Evolutionary conservation across 805 yeast genomes (phyloP), one percentile per base, ranked within the genome.

Genomic region (Naumovozyma dairenensis): DNA sequence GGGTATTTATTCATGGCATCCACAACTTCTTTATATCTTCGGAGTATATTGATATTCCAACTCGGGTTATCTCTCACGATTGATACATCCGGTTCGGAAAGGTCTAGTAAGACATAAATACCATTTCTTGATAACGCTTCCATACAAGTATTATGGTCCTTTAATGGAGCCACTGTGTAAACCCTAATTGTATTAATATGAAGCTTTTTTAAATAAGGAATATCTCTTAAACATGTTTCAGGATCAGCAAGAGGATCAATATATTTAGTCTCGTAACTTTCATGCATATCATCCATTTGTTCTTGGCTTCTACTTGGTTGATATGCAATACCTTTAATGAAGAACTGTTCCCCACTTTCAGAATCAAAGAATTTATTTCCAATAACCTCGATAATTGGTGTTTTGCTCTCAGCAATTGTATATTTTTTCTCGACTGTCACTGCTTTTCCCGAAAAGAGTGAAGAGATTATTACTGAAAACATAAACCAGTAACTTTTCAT

Each of bases 51-150:
- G 31, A 74, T 61, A 55, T 77, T 74, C 95, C 96, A 86, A 34
- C 63, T 59, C 24, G 98, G 97, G 35, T 66, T 59, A 52, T 73
- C 72, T 55, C 96, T 76, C 53, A 74, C 70, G 49, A 89, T 79
- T 18, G 96, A 84, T 28, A 62, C 51, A 29, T 72, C 72, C 4
- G 97, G 96, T 53, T 87, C 86, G 25, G 94, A 76, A 47, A 92
- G 71, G 62, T 92, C 98, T 26, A 94, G 78, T 50, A 92, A 63
- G 20, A 89, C 84, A 55, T 92, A 92, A 48, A 92, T 87, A 33
- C 96, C 96, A 36, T 89, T 93, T 17, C 81, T 82, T 37, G 69
- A 69, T 37, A 83, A 71, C 9, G 74, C 68, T 31, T 70, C 46
- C 86, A 87, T 82, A 62, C 95, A 86, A 16, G 59, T 72, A 50